Conservation (phyloP, 495 filamentous ascomycete species). For the Daldinia decipiens region DNA sequence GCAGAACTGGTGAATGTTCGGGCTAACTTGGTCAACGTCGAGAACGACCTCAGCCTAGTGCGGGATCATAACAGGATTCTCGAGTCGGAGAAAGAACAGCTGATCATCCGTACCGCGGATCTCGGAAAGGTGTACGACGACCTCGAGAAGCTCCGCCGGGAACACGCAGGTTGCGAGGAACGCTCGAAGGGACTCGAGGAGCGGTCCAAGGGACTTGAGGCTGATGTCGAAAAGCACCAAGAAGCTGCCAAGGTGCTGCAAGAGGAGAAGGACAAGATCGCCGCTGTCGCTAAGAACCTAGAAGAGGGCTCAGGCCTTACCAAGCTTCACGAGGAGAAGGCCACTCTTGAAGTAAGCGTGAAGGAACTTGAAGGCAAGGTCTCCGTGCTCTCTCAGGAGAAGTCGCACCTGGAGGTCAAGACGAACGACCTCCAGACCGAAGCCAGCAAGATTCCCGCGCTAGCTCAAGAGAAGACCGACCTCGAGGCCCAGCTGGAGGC, state of each 20-base stretch:
- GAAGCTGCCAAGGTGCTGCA: conserved; percentile 27
- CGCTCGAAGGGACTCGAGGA: conserved; percentile 40
- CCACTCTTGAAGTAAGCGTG: conserved; percentile 45
- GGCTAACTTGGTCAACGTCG: conserved; percentile 36
- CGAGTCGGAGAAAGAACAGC: conserved; percentile 42
- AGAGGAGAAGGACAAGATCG: conserved; percentile 43
- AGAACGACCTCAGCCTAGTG: conserved; percentile 43
- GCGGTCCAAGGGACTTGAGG: conserved; percentile 37
- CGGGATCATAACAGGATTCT: conserved; percentile 32
- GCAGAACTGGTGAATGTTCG: conserved; percentile 36
- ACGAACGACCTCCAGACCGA: conserved; percentile 30
- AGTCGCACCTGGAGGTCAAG: conserved; percentile 44
- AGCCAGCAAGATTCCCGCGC: conserved; percentile 37
- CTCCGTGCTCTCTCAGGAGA: conserved; percentile 47
- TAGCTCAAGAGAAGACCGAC: conserved; percentile 44
- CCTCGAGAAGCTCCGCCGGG: conserved; percentile 43
- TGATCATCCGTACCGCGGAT: conserved; percentile 37
- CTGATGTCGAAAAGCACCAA: conserved; percentile 37
- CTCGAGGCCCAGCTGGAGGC: conserved; percentile 50
- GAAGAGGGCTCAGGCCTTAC: conserved; percentile 31
- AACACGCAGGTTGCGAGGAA: conserved; percentile 42
- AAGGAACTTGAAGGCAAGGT: conserved; percentile 50
- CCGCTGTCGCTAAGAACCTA: conserved; percentile 37
- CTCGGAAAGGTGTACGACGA: conserved; percentile 39
- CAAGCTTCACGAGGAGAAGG: conserved; percentile 44